A percentile compares a stretch with the other conserved stretches of the same genome.
These are phyloP conservation scores for Eucalyptus melliodora DNA, from an alignment of 345 rosid genomes.

Conservation along the genomic window DNA sequence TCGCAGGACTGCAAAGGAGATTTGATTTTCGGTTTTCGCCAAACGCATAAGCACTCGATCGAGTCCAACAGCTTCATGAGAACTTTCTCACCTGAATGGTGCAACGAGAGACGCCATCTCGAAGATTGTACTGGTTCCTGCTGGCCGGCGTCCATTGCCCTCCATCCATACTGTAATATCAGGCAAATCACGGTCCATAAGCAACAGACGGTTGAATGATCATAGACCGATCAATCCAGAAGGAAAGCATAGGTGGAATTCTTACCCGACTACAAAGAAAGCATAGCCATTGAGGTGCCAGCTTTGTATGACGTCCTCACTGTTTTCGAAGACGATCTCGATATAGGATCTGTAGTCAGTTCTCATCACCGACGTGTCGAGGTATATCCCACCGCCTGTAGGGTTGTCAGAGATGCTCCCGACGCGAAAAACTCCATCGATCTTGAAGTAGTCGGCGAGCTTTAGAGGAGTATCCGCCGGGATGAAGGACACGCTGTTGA, in stretches of 20 bases:
- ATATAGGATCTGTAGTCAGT: slow-evolving; percentile 15
- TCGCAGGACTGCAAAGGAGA: background rate
- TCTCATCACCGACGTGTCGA: slow-evolving; percentile 30
- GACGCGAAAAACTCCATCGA: slow-evolving; percentile 23
- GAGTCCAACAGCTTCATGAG: background rate
- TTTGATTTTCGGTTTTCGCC: background rate
- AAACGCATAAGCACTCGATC: background rate
- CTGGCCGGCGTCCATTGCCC: slow-evolving; percentile 5
- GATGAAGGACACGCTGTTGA: slow-evolving; percentile 31
- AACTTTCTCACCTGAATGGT: slow-evolving; percentile 1
- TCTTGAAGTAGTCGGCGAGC: slow-evolving; percentile 32
- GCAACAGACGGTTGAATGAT: background rate
- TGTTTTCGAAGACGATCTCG: slow-evolving; percentile 32
- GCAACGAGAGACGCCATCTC: slow-evolving; percentile 5
- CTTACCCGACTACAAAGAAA: slow-evolving; percentile 47
- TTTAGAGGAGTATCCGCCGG: slow-evolving; percentile 35
- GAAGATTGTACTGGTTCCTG: slow-evolving; percentile 5
- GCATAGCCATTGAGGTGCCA: slow-evolving; percentile 39
- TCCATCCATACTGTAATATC: slow-evolving; percentile 5
- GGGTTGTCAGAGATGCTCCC: slow-evolving; percentile 25
- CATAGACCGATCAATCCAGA: background rate
- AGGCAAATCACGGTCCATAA: background rate
- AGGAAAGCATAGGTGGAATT: background rate
- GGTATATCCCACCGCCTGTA: slow-evolving; percentile 26
- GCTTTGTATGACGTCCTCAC: slow-evolving; percentile 28